Evolutionary conservation across 2,329 filamentous ascomycete genomes (phyloP).

Genomic region (Epichloe brachyelytri): DNA sequence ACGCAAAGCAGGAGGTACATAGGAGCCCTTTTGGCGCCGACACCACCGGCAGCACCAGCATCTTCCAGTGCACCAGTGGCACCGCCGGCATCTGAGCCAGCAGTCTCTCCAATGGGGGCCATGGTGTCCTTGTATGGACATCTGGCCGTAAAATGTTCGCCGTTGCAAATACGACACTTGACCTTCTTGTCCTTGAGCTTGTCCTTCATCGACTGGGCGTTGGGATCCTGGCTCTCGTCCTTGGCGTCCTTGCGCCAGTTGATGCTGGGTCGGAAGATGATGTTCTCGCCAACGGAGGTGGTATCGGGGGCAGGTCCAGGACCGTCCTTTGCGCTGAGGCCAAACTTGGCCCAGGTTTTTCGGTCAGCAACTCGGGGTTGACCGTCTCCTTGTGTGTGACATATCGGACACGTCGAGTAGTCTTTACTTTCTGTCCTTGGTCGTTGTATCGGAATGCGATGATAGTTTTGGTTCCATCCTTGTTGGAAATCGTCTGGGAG

Average conservation of each 20-base stretch:
- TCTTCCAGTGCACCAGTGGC: conserved; percentile 44
- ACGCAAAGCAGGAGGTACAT: conserved; percentile 87
- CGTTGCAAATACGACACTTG: conserved; percentile 97
- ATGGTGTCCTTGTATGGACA: conserved; percentile 99
- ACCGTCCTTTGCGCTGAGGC: conserved; percentile 72
- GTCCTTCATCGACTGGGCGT: conserved; percentile 63
- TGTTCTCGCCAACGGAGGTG: conserved; percentile 92
- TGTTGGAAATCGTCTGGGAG: conserved; percentile 85
- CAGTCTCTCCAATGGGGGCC: conserved; percentile 63
- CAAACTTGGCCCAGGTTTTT: conserved; percentile 88
- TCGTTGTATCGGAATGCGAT: conserved; percentile 86
- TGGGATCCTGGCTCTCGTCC: conserved; percentile 62
- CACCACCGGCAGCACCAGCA: conserved; percentile 27
- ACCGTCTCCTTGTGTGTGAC: conserved; percentile 86
- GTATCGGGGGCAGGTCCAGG: conserved; percentile 77
- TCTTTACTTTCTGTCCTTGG: conserved; percentile 90
- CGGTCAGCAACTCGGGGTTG: conserved; percentile 96
- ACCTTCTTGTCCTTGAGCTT: conserved; percentile 98
- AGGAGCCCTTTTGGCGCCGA: conserved; percentile 64
- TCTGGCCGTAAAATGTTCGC: conserved; percentile 97
- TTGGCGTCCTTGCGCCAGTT: conserved; percentile 90
- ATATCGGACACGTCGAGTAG: conserved; percentile 86
- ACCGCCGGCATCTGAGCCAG: conserved; percentile 31
- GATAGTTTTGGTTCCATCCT: conserved; percentile 95
- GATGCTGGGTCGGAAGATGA: conserved; percentile 82